Percentiles rank a stretch among this genome's conserved stretches.
Conservation (phyloP, 176 grass and related monocot genomes). For the Eremochloa ophiuroides region DNA sequence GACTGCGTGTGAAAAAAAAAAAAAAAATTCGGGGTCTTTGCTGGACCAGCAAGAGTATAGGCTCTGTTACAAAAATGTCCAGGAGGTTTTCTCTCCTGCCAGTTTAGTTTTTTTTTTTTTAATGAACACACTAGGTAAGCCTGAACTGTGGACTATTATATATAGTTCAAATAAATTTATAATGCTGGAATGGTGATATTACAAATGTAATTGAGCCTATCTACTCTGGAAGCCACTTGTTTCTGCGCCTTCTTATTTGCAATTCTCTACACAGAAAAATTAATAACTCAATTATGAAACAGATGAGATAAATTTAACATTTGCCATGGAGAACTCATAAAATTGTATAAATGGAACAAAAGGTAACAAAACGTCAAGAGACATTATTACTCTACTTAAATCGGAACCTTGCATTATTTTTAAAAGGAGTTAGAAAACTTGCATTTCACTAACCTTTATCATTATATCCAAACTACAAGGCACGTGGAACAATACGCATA, state of each 20-base stretch:
- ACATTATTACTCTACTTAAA: background rate
- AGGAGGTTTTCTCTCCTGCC: background rate
- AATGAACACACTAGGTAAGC: background rate
- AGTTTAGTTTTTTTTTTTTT: background rate
- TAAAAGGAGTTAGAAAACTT: background rate
- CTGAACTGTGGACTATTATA: background rate
- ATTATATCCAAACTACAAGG: background rate
- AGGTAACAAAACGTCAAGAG: background rate
- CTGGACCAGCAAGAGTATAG: background rate
- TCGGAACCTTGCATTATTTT: background rate
- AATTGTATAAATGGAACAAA: conserved; percentile 5
- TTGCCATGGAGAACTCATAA: background rate
- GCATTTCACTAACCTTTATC: background rate
- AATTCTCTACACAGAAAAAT: background rate
- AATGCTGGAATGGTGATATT: background rate
- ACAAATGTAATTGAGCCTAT: background rate
- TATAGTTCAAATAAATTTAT: conserved; percentile 6
- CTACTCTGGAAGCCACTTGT: background rate
- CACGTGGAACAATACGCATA: background rate
- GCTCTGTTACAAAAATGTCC: background rate
- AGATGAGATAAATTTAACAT: conserved; percentile 3
- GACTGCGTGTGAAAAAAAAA: background rate
- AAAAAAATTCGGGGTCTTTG: background rate
- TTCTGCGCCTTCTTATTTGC: background rate
- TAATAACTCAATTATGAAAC: background rate